phyloP scores from a whole-genome alignment of 164 flowering plant species.

The Magnolia officinalis region DNA sequence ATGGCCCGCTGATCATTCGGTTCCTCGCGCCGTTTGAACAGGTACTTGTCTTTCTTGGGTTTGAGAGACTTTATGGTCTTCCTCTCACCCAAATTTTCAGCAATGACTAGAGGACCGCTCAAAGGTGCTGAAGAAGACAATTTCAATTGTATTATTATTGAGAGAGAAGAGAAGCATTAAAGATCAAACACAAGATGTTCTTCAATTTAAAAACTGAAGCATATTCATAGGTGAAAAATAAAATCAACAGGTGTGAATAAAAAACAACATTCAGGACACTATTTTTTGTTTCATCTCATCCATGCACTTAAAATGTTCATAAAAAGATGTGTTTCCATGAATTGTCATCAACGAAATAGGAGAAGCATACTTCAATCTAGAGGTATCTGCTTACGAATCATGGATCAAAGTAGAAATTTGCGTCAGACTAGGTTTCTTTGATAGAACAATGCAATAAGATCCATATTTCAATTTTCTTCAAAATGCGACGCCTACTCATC shows the following conservation, averaged over 20 bases:
- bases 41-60: conserved; percentile 69
- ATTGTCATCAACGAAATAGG: no score
- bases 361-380: no score
- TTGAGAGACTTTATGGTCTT: conserved; percentile 53
- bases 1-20: conserved; percentile 18
- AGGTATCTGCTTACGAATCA: no score
- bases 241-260: not conserved
- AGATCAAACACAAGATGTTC: not conserved
- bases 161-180: not conserved
- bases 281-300: not conserved
- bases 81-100: conserved; percentile 72
- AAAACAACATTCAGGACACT: not conserved
- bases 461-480: no score
- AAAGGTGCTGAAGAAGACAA: conserved; percentile 62
- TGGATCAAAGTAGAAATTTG: no score
- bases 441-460: no score
- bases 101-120: conserved; percentile 89
- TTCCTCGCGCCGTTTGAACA: conserved; percentile 78
- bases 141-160: not conserved
- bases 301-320: no score
- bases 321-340: no score
- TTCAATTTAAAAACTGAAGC: not conserved
- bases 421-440: no score
- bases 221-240: not conserved
- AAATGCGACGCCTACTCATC: no score